These are phyloP conservation scores for Russula ochroleuca DNA, from an alignment of 768 basidiomycete species.

Conservation along the genomic window DNA sequence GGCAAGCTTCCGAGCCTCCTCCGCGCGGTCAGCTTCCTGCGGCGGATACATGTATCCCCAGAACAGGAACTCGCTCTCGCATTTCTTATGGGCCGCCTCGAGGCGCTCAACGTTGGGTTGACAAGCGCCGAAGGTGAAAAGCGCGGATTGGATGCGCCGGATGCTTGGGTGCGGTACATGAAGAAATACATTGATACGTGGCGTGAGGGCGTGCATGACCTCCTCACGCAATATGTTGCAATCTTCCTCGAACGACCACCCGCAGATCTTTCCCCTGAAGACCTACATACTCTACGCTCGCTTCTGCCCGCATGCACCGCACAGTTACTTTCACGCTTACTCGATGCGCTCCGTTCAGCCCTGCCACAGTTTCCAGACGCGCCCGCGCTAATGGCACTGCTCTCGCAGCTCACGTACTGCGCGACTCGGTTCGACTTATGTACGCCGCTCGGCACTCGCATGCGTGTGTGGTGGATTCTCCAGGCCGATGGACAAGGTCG, in stretches of 20 bases:
- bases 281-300: constrained; percentile 41
- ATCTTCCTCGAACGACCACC: constrained; percentile 76
- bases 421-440: constrained; percentile 89
- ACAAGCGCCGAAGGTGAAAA: constrained; percentile 45
- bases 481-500: constrained; percentile 35
- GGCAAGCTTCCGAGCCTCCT: constrained; percentile 85
- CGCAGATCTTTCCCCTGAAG: constrained; percentile 30
- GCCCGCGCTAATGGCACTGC: constrained; percentile 64
- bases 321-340: constrained; percentile 59
- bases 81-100: constrained; percentile 71
- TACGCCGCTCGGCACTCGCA: constrained; percentile 54
- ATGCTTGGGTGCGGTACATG: constrained; percentile 72
- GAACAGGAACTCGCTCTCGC: constrained; percentile 79
- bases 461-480: constrained; percentile 53
- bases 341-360: constrained; percentile 59
- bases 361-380: constrained; percentile 58
- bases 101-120: constrained; percentile 55
- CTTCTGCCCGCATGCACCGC: constrained; percentile 64
- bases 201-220: constrained; percentile 89
- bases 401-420: constrained; percentile 93
- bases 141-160: constrained; percentile 42
- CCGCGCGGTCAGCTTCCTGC: constrained; percentile 84
- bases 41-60: constrained; percentile 70
- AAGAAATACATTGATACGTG: constrained; percentile 87
- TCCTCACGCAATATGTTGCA: constrained; percentile 82